Percentiles rank a stretch among this genome's conserved stretches.
Evolutionary conservation across 2,329 filamentous ascomycete genomes (phyloP).

Genomic region (Chaetomium globosum): DNA sequence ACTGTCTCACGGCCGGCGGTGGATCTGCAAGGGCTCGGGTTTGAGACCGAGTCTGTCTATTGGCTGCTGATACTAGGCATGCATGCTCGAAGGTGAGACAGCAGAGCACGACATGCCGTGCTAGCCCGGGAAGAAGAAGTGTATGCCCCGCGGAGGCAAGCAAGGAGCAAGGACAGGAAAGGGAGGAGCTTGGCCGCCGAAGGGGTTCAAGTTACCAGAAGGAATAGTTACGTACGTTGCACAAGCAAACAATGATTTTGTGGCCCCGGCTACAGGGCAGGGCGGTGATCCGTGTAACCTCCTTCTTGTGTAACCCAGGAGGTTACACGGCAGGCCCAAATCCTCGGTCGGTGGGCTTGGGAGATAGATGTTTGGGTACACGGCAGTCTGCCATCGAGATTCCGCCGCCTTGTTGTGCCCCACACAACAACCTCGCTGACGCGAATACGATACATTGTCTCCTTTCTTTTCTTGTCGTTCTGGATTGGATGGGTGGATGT

Average conservation of each 20-base stretch:
- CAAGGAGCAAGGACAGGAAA: neutral
- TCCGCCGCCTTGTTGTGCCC: neutral
- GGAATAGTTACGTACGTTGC: conserved; percentile 5
- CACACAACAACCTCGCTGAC: neutral
- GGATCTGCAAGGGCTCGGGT: conserved; percentile 33
- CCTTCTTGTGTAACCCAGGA: neutral
- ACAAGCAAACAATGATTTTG: conserved; percentile 4
- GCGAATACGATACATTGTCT: neutral
- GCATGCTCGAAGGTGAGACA: conserved; percentile 15
- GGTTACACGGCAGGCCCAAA: conserved; percentile 16
- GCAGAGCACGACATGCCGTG: conserved; percentile 16
- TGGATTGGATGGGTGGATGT: neutral
- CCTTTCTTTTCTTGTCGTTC: neutral
- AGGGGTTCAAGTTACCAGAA: conserved; percentile 2
- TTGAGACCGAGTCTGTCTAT: conserved; percentile 17
- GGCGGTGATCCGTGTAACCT: conserved; percentile 8
- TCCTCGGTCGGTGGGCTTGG: conserved; percentile 4
- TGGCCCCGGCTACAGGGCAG: neutral
- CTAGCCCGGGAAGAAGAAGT: neutral
- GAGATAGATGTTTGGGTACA: neutral
- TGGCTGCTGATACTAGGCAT: neutral
- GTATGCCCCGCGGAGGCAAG: neutral
- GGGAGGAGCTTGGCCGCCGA: neutral
- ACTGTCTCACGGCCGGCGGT: conserved; percentile 31
- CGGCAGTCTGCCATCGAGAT: conserved; percentile 16